These are phyloP conservation scores for Peronospora destructor DNA, from an alignment of 352 stramenopile species.

Conservation along the genomic window DNA sequence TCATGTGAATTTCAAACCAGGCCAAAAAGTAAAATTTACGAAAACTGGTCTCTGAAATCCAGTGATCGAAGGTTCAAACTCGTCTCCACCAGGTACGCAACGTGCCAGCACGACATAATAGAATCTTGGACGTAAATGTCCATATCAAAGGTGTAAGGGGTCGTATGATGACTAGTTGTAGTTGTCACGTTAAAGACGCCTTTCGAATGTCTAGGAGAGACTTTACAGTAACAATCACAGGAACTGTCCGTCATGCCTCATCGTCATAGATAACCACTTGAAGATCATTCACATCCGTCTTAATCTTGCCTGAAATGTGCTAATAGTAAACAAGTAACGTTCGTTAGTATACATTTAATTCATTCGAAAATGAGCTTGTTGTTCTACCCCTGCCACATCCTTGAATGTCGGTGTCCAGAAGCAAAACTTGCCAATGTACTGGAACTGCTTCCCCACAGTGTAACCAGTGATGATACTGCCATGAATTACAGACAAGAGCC, in stretches of 20 bases:
- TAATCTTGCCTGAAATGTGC: constrained; percentile 51
- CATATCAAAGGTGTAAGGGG: constrained; percentile 54
- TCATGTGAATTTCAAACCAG: too few species aligned
- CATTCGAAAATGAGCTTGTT: constrained; percentile 1
- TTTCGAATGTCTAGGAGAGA: constrained; percentile 62
- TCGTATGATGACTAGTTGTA: constrained; percentile 33
- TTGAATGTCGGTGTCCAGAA: constrained; percentile 60
- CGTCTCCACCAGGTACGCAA: constrained; percentile 57
- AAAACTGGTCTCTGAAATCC: constrained; percentile 74
- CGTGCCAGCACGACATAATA: constrained; percentile 69
- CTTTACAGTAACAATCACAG: constrained; percentile 71
- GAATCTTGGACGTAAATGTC: constrained; percentile 61
- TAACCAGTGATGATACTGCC: constrained; percentile 52
- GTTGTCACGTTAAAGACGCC: constrained; percentile 56
- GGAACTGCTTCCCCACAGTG: constrained; percentile 59
- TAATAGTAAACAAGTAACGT: constrained; percentile 5
- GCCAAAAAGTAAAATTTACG: too few species aligned
- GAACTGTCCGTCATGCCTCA: constrained; percentile 48
- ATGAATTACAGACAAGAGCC: constrained; percentile 2
- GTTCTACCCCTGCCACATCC: constrained; percentile 45
- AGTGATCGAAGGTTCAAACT: constrained; percentile 50
- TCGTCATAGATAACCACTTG: constrained; percentile 79
- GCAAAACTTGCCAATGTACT: constrained; percentile 81
- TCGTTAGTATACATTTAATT: too few species aligned
- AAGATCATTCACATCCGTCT: constrained; percentile 54